These are phyloP conservation scores for Colletotrichum gloeosporioides DNA, from an alignment of 2,329 filamentous ascomycete genomes.

Conservation along the genomic window DNA sequence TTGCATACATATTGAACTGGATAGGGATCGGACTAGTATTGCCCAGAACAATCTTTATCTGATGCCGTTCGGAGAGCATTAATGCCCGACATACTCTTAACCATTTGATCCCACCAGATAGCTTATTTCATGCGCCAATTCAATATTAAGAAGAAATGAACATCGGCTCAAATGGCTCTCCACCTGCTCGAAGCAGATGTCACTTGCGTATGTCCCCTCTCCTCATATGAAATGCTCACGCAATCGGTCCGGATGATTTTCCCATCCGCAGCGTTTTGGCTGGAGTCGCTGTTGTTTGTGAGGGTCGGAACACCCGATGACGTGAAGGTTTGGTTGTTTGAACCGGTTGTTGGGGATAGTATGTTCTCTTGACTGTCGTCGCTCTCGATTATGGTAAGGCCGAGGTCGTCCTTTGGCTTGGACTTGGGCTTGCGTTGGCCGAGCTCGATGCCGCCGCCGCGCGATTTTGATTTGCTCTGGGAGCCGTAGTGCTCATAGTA, in stretches of 20 bases:
- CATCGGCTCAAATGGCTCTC: not conserved
- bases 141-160: not conserved
- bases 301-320: not conserved
- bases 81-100: not conserved
- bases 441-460: not conserved
- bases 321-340: not conserved
- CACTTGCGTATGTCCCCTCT: not conserved
- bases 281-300: not conserved
- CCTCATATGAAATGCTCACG: not conserved
- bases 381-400: slow-evolving; percentile 12
- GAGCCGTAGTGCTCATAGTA: not conserved
- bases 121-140: not conserved
- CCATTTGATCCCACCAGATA: not conserved
- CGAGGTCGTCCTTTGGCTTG: slow-evolving; percentile 7
- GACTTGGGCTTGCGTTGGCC: slow-evolving; percentile 1
- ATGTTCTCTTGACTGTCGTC: slow-evolving; percentile 19
- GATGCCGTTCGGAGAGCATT: not conserved
- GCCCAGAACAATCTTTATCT: not conserved
- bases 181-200: not conserved
- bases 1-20: not conserved
- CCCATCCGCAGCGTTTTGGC: not conserved
- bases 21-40: not conserved
- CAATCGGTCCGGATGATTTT: not conserved
- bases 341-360: not conserved
- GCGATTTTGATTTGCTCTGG: not conserved